Conservation (phyloP, 305 asterid genomes). For the Lippia alba region DNA sequence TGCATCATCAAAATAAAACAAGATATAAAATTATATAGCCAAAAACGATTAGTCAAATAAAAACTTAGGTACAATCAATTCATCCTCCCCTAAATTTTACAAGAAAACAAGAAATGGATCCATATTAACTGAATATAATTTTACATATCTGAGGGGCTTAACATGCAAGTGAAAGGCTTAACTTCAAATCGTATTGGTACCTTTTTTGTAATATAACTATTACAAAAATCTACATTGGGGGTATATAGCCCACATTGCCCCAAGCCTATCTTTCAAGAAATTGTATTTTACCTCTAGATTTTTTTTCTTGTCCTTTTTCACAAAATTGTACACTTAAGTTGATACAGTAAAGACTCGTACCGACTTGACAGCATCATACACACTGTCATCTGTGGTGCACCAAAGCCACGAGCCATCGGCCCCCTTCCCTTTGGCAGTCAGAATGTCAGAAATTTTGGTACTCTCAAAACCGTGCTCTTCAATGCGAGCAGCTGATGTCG, state of each 20-base stretch:
- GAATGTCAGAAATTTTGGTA: constrained; percentile 73
- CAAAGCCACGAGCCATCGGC: constrained; percentile 98
- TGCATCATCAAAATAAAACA: not conserved
- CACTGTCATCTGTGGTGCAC: constrained; percentile 93
- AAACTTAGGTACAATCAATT: not conserved
- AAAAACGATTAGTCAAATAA: not conserved
- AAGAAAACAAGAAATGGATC: not conserved
- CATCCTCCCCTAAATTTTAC: not conserved
- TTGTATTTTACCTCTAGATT: too few species aligned
- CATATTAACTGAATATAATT: not conserved
- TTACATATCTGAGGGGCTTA: not conserved
- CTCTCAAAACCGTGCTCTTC: constrained; percentile 98
- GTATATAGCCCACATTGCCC: not conserved
- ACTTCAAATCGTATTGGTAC: too few species aligned
- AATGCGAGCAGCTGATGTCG: constrained; percentile 78
- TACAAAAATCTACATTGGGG: not conserved
- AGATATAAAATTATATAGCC: not conserved
- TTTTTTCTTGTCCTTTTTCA: too few species aligned
- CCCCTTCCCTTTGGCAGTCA: constrained; percentile 74
- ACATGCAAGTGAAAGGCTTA: not conserved
- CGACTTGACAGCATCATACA: constrained; percentile 94
- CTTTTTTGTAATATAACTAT: too few species aligned
- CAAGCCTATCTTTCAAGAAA: too few species aligned
- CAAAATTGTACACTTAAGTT: too few species aligned
- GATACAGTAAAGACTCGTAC: constrained; percentile 43